These are phyloP conservation scores for Malus domestica DNA, from an alignment of 306 rosid species.

Conservation along the genomic window DNA sequence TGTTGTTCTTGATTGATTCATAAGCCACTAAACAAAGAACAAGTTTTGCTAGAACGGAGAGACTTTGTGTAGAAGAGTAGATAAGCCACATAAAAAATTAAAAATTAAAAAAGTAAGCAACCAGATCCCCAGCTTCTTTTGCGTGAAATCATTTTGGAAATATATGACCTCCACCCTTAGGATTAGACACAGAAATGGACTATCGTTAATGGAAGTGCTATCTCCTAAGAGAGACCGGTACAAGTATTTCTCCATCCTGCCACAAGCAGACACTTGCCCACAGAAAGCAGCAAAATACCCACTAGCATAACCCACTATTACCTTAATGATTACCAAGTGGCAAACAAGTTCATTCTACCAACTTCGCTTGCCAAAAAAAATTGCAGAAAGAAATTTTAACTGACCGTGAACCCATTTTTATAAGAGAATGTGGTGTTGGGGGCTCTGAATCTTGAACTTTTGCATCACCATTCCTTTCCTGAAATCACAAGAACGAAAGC, in stretches of 20 bases:
- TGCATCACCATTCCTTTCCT: constrained; percentile 80
- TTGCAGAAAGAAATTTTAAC: constrained; percentile 23
- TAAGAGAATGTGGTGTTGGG: constrained; percentile 78
- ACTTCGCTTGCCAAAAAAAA: neutral
- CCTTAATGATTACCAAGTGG: constrained; percentile 22
- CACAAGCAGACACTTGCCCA: constrained; percentile 15
- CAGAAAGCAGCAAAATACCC: constrained; percentile 3
- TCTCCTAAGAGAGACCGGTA: neutral
- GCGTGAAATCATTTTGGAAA: neutral
- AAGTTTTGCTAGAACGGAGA: neutral
- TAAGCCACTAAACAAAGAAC: neutral
- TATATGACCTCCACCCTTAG: neutral
- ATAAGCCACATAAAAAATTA: neutral
- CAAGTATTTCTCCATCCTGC: neutral
- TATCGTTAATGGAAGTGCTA: neutral
- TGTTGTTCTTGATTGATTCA: neutral
- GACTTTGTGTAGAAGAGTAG: neutral
- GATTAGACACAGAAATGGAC: neutral
- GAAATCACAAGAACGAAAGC: constrained; percentile 22
- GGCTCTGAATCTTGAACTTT: constrained; percentile 83
- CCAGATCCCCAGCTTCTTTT: neutral
- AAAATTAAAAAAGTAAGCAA: neutral
- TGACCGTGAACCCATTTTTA: constrained; percentile 83
- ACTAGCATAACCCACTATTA: neutral
- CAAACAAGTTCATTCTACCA: neutral